Percentiles rank a stretch among this genome's conserved stretches.
These are phyloP conservation scores for Acorus calamus DNA, from an alignment of 106 monocot genomes.

Conservation along the genomic window DNA sequence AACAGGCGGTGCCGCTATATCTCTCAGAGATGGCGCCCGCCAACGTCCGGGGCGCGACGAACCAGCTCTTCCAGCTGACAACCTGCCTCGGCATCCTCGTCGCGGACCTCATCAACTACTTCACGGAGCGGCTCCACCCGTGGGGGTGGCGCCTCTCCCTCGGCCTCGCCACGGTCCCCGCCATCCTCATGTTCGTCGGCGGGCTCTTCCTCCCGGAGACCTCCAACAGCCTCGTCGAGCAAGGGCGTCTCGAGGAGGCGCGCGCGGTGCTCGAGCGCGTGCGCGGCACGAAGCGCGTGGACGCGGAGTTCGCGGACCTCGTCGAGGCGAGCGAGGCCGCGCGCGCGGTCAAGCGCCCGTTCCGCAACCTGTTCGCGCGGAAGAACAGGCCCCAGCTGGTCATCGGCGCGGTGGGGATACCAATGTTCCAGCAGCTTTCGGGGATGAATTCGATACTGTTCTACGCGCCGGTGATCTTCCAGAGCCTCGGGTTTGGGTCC, in stretches of 20 bases:
- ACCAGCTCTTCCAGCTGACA: slow-evolving; percentile 54
- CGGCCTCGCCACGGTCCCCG: slow-evolving; percentile 40
- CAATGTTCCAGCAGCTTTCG: slow-evolving; percentile 47
- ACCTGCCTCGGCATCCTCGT: slow-evolving; percentile 40
- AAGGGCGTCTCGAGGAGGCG: slow-evolving; percentile 35
- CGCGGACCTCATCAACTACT: slow-evolving; percentile 57
- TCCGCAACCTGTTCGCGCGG: slow-evolving; percentile 32
- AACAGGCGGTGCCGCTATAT: slow-evolving; percentile 66
- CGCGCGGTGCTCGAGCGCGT: slow-evolving; percentile 24
- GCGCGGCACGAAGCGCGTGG: slow-evolving; percentile 29
- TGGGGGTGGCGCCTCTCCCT: slow-evolving; percentile 77
- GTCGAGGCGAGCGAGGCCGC: slow-evolving; percentile 40
- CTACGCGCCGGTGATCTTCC: slow-evolving; percentile 46
- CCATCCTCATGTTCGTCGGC: slow-evolving; percentile 48
- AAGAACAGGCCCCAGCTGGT: slow-evolving; percentile 38
- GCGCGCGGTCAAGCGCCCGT: slow-evolving; percentile 36
- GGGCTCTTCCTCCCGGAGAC: slow-evolving; percentile 41
- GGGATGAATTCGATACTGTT: slow-evolving; percentile 49
- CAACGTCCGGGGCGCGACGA: slow-evolving; percentile 47
- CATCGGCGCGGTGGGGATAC: slow-evolving; percentile 42
- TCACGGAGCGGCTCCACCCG: slow-evolving; percentile 43
- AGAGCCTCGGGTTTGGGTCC: slow-evolving; percentile 45
- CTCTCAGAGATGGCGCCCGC: slow-evolving; percentile 61
- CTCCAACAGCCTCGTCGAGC: slow-evolving; percentile 46
- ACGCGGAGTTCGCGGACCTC: slow-evolving; percentile 38